Evolutionary conservation across 1,139 yeast species (phyloP), one percentile per base, ranked within the genome.

Genomic region (Kodamaea fungicola): DNA sequence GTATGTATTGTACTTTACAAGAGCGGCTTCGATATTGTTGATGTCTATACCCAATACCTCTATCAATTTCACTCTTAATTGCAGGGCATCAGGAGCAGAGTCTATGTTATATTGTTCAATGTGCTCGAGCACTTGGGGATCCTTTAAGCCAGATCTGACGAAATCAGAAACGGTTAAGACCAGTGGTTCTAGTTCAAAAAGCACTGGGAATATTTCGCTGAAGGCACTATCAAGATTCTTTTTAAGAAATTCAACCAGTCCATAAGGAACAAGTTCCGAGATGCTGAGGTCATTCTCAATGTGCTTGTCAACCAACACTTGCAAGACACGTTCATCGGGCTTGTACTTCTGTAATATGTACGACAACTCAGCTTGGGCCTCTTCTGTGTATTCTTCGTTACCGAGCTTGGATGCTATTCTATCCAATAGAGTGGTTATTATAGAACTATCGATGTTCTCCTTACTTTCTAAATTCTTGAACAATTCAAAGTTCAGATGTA

Each of bases 11-110:
- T 51, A 69, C 40, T 57, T 59, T 31, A 53, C 51, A 31, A 66
- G 51, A 2, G 65, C 57, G 7, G 39, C 40, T 3, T 61, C 59
- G 8, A 63, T 48, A 37, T 65, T 54, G 33, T 55, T 47, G n/a
- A 46, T 45, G 42, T 61, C 48, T 43, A 68, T 57, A 1, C 79
- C 80, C 33, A 60, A 57, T 5, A 57, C 44, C 41, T 69, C 69
- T 19, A 75, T 42, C 2, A 65, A 30, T 32, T 54, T 52, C 27
- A 61, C 43, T 27, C 73, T 44, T 34, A 50, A 32, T 7, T 38
- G 43, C 13, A 63, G 43, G 2, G 67, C 54, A 29, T 54, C 59
- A 0, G 62, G 42, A 30, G 51, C 52, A 9, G 46, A 29, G 42
- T 67, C 75, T 4, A 68, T 39, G 3, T 50, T 42, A 26, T 49